Evolutionary conservation across 768 basidiomycete species (phyloP).

Genomic region (Lanmaoa pseudosensibilis): DNA sequence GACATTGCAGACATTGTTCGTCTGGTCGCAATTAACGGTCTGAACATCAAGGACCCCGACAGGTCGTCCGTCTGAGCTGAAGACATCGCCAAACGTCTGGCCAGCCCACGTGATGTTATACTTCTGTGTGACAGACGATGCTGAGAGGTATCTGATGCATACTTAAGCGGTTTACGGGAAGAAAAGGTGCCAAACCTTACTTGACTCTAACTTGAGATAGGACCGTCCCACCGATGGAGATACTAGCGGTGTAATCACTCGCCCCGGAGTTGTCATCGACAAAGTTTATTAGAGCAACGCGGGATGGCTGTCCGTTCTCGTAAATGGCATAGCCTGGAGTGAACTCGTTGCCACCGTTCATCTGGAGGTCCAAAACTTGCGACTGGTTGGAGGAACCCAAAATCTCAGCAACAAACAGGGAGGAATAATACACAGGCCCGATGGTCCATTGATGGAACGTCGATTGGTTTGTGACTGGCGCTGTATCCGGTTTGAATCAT

Average conservation of each 20-base stretch:
- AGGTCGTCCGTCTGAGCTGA: slow-evolving; percentile 68
- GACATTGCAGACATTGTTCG: slow-evolving; percentile 54
- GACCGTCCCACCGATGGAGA: slow-evolving; percentile 47
- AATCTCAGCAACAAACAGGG: slow-evolving; percentile 67
- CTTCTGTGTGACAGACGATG: slow-evolving; percentile 57
- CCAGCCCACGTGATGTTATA: slow-evolving; percentile 76
- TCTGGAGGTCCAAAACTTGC: slow-evolving; percentile 65
- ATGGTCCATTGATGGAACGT: slow-evolving; percentile 68
- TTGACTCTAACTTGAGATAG: slow-evolving; percentile 55
- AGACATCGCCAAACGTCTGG: slow-evolving; percentile 64
- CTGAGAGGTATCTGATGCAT: slow-evolving; percentile 51
- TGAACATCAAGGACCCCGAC: slow-evolving; percentile 53
- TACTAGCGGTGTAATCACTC: slow-evolving; percentile 50
- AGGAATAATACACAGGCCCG: slow-evolving; percentile 72
- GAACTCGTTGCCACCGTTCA: slow-evolving; percentile 48
- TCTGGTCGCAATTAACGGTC: slow-evolving; percentile 59
- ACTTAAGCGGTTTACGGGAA: background rate
- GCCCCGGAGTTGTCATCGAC: slow-evolving; percentile 59
- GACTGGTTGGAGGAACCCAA: slow-evolving; percentile 65
- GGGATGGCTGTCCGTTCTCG: slow-evolving; percentile 60
- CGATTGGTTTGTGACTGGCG: slow-evolving; percentile 56
- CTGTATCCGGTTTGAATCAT: slow-evolving; percentile 25
- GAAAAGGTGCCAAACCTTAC: slow-evolving; percentile 30
- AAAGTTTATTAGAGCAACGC: slow-evolving; percentile 74
- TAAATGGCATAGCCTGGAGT: slow-evolving; percentile 69